A percentile compares a stretch with the other conserved stretches of the same genome.
Evolutionary conservation across 1,284 basidiomycete species (phyloP).

Genomic region (Rhodotorula sp.): DNA sequence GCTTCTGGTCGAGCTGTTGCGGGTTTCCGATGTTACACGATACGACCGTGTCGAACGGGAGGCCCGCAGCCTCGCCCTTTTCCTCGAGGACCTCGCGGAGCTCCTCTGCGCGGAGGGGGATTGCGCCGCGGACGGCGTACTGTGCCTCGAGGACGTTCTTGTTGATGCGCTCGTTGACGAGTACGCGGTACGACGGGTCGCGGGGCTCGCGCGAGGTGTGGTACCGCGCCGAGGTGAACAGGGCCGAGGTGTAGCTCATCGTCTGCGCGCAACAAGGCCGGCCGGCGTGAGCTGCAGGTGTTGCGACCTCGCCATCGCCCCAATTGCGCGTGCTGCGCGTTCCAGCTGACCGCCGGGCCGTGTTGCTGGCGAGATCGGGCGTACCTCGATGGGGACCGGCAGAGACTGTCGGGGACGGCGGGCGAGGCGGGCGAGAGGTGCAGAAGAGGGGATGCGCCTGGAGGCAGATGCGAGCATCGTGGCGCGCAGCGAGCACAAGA

Average conservation of each 20-base stretch:
- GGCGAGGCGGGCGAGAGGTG: not conserved
- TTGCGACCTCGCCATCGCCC: not conserved
- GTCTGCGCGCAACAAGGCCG: not conserved
- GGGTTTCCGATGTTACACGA: conserved; percentile 98
- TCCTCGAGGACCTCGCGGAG: conserved; percentile 70
- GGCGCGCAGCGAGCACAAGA: not conserved
- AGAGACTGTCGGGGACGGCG: not conserved
- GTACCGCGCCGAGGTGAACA: conserved; percentile 2
- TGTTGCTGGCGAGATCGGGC: too few species aligned
- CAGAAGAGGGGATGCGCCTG: not conserved
- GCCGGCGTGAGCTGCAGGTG: not conserved
- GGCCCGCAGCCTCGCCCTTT: conserved; percentile 49
- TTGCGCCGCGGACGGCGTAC: conserved; percentile 95
- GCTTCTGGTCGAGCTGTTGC: conserved; percentile 92
- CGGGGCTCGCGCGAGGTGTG: conserved; percentile 6
- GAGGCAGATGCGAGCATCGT: not conserved
- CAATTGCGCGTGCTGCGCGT: too few species aligned
- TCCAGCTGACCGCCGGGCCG: too few species aligned
- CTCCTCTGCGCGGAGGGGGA: conserved; percentile 89
- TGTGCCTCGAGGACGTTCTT: conserved; percentile 78
- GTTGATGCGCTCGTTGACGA: conserved; percentile 60
- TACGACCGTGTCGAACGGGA: conserved; percentile 88
- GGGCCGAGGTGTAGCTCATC: conserved; percentile 1
- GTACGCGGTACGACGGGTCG: conserved; percentile 36
- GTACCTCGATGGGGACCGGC: too few species aligned